Base-by-base conservation (phyloP, 805 yeast genomes). In the Cyberlindnera lachancei region DNA sequence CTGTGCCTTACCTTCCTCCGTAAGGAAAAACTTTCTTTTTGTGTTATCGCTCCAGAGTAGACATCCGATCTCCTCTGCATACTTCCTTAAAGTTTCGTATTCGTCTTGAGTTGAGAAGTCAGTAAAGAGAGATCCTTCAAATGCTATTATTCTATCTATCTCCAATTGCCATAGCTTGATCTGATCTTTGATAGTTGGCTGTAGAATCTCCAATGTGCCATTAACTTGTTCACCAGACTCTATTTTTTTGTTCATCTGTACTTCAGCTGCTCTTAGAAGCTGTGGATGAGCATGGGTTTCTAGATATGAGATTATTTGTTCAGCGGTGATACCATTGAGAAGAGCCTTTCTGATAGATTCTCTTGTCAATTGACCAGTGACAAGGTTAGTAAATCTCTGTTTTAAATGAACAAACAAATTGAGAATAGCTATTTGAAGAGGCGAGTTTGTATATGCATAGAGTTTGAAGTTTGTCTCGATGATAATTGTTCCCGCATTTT, bases 121-220 rank as follows among this genome's bases (percentile, higher is more conserved):
- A 36, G 85, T 79, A 60, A 84, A 92, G 28, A 92, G 58, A 37
- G 79, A 87, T 0, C 99, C 99, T 18, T 79, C 85, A 31, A 75
- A 82, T 1, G 92, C 73, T 45, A 82, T 78, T 42, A 92, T 84
- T 58, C 99, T 73, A 55, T 92, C 97, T 61, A 88, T 59, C 54
- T 92, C 99, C 38, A 92, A 64, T 61, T 92, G 97, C 99, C 99
- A 92, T 33, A 92, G 66, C 52, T 78, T 79, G 46, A 92, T 84
- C 55, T 92, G 99, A 58, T 92, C 99, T 1, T 85, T 83, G n/a
- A 92, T 95, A 0, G 95, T 92, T 1, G 97, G 95, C 4, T 97
- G 97, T 6, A 83, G 55, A 10, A 92, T 63, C 50, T 79, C 78
- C 37, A 76, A 47, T 41, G 70, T 53, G 43, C 75, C 71, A 40